Evolutionary conservation across 371 early-diverging fungal species (phyloP), one percentile per base, ranked within the genome.

Genomic region (Rhizopus stolonifer): DNA sequence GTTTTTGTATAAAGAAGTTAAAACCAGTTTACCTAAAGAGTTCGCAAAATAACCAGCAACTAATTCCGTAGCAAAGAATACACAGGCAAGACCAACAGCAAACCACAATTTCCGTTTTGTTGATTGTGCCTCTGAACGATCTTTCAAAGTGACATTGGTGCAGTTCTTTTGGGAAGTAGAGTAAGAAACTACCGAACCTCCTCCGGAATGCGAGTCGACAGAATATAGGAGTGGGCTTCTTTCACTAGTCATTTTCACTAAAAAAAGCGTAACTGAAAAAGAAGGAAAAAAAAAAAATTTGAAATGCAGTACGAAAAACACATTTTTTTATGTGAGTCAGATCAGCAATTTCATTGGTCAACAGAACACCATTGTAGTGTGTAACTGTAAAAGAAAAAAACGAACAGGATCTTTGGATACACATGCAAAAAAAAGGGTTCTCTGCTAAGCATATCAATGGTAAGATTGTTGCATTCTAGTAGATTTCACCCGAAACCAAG

Each of bases 41-140:
- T 81, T 81, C 33, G 87, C 77, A 68, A 79, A 78, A 46, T 82
- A 76, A 15, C 89, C 90, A 31, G 85, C 89, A n/a, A 79, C 65
- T 34, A 90, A 61, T 65, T 90, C 90, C 10, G 85, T 75, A 0
- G 69, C 49, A 70, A 90, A 90, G 65, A 90, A 90, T 6, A 70
- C 51, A 15, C 81, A 67, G 29, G 85, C 86, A 46, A 90, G 53
- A 9, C 42, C 57, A 6, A 76, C 71, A 10, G 84, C 87, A 47
- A 78, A 67, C 66, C 67, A 63, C 33, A 84, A 64, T 46, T 75
- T 80, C 42, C 55, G 39, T 46, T 72, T 74, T 10, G 77, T 69
- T 2, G 68, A 70, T 21, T 34, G 34, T 9, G 65, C 55, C 8
- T 46, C 40, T 21, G 49, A 24, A 3, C 45, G 53, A 46, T 71